Percentiles rank a stretch among this genome's conserved stretches.
Conservation (phyloP, 495 filamentous ascomycete genomes). For the Neurospora sp. region DNA sequence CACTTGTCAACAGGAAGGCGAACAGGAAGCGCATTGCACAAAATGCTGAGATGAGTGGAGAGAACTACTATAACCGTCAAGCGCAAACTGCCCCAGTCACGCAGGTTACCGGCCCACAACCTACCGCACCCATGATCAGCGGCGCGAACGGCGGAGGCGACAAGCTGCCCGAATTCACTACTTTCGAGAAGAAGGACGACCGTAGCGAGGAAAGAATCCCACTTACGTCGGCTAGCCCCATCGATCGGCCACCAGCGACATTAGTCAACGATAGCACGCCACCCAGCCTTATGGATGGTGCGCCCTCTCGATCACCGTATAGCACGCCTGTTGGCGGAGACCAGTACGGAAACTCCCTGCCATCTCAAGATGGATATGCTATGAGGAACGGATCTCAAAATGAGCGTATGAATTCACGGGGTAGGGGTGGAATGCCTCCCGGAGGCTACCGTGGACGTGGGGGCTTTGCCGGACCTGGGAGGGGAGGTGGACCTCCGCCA, state of each 20-base stretch:
- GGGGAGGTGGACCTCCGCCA: slow-evolving; percentile 28
- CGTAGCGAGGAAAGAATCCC: slow-evolving; percentile 71
- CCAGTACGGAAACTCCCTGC: slow-evolving; percentile 56
- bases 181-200: slow-evolving; percentile 60
- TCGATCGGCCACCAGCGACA: slow-evolving; percentile 36
- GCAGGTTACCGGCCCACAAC: slow-evolving; percentile 35
- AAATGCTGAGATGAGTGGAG: slow-evolving; percentile 90
- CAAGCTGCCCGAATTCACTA: slow-evolving; percentile 61
- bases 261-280: slow-evolving; percentile 19
- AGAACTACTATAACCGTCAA: slow-evolving; percentile 78
- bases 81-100: slow-evolving; percentile 33
- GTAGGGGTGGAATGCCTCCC: slow-evolving; percentile 40
- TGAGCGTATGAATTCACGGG: slow-evolving; percentile 46
- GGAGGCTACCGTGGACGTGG: slow-evolving; percentile 45
- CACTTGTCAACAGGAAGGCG: slow-evolving; percentile 83
- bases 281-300: slow-evolving; percentile 22
- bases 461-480: slow-evolving; percentile 33
- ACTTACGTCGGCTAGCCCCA: slow-evolving; percentile 55
- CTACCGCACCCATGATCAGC: slow-evolving; percentile 45
- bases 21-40: slow-evolving; percentile 83
- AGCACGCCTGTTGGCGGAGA: slow-evolving; percentile 37
- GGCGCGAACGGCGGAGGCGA: slow-evolving; percentile 43
- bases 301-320: slow-evolving; percentile 26
- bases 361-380: slow-evolving; percentile 36
- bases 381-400: slow-evolving; percentile 52